Conservation (phyloP, 805 yeast species). For the Candida tallmaniae region DNA sequence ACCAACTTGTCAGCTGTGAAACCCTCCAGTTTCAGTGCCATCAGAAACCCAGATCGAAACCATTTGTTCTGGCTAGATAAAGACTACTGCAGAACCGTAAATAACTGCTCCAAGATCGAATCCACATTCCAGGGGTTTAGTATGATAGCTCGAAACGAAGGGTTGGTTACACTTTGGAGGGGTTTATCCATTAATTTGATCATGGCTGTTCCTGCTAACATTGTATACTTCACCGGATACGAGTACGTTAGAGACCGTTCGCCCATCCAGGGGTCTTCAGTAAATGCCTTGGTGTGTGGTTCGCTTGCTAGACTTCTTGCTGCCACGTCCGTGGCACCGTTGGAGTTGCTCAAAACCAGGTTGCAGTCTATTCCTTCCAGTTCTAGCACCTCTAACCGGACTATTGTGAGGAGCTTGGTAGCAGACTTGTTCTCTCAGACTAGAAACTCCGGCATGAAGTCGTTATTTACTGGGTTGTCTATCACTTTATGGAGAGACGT, state of each 20-base stretch:
- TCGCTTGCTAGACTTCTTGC: conserved; percentile 77
- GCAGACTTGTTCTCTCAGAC: conserved; percentile 52
- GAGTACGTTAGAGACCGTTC: conserved; percentile 80
- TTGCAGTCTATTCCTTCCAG: conserved; percentile 79
- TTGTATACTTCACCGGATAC: conserved; percentile 91
- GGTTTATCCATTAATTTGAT: conserved; percentile 77
- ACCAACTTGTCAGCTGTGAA: not conserved
- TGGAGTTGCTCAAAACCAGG: conserved; percentile 83
- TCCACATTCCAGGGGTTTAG: conserved; percentile 75
- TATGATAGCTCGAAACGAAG: conserved; percentile 68
- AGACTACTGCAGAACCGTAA: conserved; percentile 30
- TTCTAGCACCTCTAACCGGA: conserved; percentile 13
- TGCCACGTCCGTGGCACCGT: conserved; percentile 80
- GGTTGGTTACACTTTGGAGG: conserved; percentile 75
- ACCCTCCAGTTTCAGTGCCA: conserved; percentile 14
- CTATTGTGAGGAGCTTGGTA: conserved; percentile 43
- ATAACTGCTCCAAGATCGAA: conserved; percentile 45
- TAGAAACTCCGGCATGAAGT: conserved; percentile 49
- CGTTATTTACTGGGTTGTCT: conserved; percentile 79
- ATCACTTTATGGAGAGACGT: conserved; percentile 96
- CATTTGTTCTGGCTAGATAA: conserved; percentile 17
- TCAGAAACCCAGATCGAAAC: conserved; percentile 31
- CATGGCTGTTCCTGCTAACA: conserved; percentile 91
- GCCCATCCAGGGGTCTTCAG: conserved; percentile 36
- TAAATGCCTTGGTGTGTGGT: conserved; percentile 85